Conservation (phyloP, 2,329 filamentous ascomycete genomes). For the Mycosphaerella arachidis region DNA sequence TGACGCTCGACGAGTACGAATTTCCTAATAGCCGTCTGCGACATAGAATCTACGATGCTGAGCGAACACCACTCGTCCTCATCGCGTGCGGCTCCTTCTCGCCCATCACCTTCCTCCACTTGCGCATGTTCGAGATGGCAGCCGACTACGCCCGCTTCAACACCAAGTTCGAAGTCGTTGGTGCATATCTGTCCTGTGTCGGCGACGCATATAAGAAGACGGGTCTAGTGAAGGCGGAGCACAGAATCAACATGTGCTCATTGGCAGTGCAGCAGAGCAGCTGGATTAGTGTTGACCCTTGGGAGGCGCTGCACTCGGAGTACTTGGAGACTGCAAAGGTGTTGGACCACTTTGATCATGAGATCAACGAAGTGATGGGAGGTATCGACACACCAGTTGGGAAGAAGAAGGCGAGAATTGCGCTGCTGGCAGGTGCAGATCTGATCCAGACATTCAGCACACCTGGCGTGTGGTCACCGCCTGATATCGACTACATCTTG, state of each 20-base stretch:
- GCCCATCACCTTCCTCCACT: conserved; percentile 58
- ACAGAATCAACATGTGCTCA: conserved; percentile 81
- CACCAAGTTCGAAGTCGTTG: conserved; percentile 76
- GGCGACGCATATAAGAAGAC: conserved; percentile 74
- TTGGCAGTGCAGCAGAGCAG: conserved; percentile 71
- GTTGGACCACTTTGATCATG: conserved; percentile 83
- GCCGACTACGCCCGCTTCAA: conserved; percentile 72
- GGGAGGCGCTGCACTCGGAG: conserved; percentile 78
- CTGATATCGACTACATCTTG: conserved; percentile 84
- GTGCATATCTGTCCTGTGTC: conserved; percentile 78
- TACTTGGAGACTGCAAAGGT: conserved; percentile 88
- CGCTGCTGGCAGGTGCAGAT: conserved; percentile 69
- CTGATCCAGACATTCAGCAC: conserved; percentile 51
- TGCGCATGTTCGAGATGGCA: conserved; percentile 86
- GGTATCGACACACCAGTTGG: conserved; percentile 69
- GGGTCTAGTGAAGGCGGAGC: conserved; percentile 66
- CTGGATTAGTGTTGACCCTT: conserved; percentile 81
- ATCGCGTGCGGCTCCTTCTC: conserved; percentile 60
- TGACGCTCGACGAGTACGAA: conserved; percentile 48
- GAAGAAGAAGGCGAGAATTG: conserved; percentile 66
- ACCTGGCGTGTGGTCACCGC: conserved; percentile 68
- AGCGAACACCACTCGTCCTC: conserved; percentile 60
- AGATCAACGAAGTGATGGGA: conserved; percentile 74
- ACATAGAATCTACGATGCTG: conserved; percentile 51
- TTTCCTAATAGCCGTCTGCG: conserved; percentile 60